Base-by-base conservation (phyloP, 148 eudicot species). In the Nyssa sinensis region DNA sequence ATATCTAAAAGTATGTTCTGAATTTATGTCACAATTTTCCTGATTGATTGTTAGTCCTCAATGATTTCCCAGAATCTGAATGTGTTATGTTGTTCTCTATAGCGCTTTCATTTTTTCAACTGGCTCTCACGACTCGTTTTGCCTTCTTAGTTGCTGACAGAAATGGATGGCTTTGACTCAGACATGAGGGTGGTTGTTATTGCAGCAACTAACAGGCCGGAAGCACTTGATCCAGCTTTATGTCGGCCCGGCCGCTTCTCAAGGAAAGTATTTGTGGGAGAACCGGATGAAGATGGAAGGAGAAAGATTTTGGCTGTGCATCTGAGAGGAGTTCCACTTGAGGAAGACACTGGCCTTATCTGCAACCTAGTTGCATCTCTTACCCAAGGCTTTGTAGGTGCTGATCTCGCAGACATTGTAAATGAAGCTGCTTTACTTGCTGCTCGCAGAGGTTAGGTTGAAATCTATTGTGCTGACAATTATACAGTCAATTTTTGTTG, bases 111-210 rank as follows among this genome's bases (percentile, higher is more conserved):
- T 73, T 30, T 14, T 32, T 57, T 35, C n/a, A 19, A 61, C 17
- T 39, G 70, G 23, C 59, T 79, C 74, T 33, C n/a, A 65, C 16
- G 24, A 12, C 27, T 69, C 34, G 10, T 77, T 49, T 75, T 44
- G 14, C 27, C 65, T 19, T 74, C 49, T 49, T 83, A 95, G 98
- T 81, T 95, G 81, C 86, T 95, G 76, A 95, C 99, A 17, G 99
- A 95, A 86, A 93, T 95, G 99, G 99, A 95, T 63, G 99, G 99
- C 33, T 95, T 95, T 67, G 98, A 93, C 80, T 90, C 99, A 5
- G 96, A 91, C 66, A 70, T 91, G 58, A 93, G 91, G 77, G 90
- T 95, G 62, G 81, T 95, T 41, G 97, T 95, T 16, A 89, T 95
- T 34, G 99, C 99, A 34, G 99, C 99, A 69, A 95, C 99, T 60